Conservation (phyloP, 371 early-diverging fungal species). For the Rhizopus stolonifer region DNA sequence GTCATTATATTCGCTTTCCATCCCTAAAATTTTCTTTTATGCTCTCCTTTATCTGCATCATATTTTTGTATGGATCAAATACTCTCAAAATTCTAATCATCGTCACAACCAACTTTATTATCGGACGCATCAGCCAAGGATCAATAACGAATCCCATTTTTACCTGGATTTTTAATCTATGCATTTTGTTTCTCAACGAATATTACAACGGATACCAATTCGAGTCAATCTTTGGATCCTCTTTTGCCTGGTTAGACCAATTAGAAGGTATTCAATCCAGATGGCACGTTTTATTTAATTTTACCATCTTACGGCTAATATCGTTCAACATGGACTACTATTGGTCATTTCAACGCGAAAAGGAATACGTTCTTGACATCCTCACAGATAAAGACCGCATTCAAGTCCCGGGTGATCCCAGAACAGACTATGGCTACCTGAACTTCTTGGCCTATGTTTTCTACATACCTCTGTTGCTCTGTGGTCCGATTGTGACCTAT, state of each 20-base stretch:
- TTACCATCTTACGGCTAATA: constrained; percentile 79
- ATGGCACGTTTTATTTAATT: constrained; percentile 85
- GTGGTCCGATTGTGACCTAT: constrained; percentile 90
- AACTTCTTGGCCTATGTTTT: constrained; percentile 74
- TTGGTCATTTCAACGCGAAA: constrained; percentile 56
- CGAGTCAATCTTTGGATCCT: constrained; percentile 31
- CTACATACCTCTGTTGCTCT: constrained; percentile 84
- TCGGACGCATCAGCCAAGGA: constrained; percentile 52
- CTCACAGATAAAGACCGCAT: constrained; percentile 57
- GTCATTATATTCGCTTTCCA: constrained; percentile 34
- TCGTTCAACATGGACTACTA: constrained; percentile 86
- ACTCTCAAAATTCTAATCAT: constrained; percentile 66
- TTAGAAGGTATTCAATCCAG: constrained; percentile 61
- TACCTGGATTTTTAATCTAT: constrained; percentile 74
- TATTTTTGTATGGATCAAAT: constrained; percentile 40
- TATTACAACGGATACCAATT: constrained; percentile 61
- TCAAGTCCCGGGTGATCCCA: constrained; percentile 33
- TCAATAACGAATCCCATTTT: constrained; percentile 53
- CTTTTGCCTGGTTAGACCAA: constrained; percentile 63
- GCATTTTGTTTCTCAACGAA: constrained; percentile 68
- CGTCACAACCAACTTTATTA: constrained; percentile 54
- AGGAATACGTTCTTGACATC: constrained; percentile 14
- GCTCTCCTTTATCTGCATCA: constrained; percentile 61
- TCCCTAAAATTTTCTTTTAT: constrained; percentile 33
- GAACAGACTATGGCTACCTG: constrained; percentile 64